These are phyloP conservation scores for Rhazya stricta DNA, from an alignment of 257 asterid genomes.

Conservation along the genomic window DNA sequence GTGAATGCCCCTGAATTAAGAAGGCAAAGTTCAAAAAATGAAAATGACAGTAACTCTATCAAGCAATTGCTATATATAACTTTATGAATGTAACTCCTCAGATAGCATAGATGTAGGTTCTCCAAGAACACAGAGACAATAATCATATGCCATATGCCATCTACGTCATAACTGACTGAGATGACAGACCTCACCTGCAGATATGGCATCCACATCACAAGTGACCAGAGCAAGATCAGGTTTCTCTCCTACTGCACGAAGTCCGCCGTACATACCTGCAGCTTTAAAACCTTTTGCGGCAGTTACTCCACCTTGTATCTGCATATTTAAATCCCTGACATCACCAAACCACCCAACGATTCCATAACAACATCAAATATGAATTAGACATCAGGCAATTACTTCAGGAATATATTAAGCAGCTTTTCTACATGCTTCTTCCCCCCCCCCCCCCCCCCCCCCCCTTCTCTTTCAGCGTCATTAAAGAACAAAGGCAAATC, in stretches of 20 bases:
- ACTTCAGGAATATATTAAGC: neutral
- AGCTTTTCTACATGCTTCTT: too few relatives aligned
- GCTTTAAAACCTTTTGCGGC: slow-evolving; percentile 98
- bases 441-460: neutral
- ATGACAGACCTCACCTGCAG: slow-evolving; percentile 59
- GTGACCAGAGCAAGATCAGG: slow-evolving; percentile 93
- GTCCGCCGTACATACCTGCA: slow-evolving; percentile 90
- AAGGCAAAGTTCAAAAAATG: neutral
- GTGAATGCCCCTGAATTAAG: slow-evolving; percentile 73
- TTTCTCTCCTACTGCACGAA: slow-evolving; percentile 95
- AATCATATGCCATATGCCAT: slow-evolving; percentile 35
- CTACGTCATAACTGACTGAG: slow-evolving; percentile 64
- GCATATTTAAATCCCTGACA: slow-evolving; percentile 25
- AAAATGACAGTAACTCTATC: neutral
- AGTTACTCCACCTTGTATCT: slow-evolving; percentile 93
- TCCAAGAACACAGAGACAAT: neutral
- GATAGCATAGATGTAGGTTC: neutral
- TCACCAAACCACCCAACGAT: neutral
- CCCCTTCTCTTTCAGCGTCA: neutral
- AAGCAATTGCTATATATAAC: neutral
- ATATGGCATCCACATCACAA: slow-evolving; percentile 79
- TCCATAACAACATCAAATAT: neutral
- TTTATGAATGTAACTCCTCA: neutral
- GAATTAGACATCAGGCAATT: neutral
- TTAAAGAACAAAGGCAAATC: neutral